A percentile compares a stretch with the other conserved stretches of the same genome.
These are phyloP conservation scores for Ceriops decandra DNA, from an alignment of 345 rosid genomes.

Conservation along the genomic window DNA sequence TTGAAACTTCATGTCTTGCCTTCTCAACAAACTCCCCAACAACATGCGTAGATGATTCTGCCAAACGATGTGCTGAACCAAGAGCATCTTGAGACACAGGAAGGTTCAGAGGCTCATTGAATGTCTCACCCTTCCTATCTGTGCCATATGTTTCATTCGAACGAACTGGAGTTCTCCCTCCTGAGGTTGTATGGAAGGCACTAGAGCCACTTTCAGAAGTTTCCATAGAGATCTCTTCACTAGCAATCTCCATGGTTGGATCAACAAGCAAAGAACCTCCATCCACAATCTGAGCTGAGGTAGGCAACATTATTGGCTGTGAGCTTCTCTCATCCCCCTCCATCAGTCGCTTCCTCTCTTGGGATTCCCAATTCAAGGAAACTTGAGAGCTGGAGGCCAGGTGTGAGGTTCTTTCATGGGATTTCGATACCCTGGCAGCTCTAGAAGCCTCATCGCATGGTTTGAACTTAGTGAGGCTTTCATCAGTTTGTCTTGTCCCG, in stretches of 20 bases:
- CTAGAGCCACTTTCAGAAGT: conserved; percentile 45
- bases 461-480: conserved; percentile 30
- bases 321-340: conserved; percentile 41
- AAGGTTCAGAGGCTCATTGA: conserved; percentile 30
- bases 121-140: conserved; percentile 28
- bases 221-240: conserved; percentile 36
- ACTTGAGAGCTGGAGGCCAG: conserved; percentile 39
- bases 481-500: conserved; percentile 32
- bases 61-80: conserved; percentile 58
- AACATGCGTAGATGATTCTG: conserved; percentile 51
- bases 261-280: conserved; percentile 32
- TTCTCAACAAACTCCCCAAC: conserved; percentile 68
- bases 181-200: conserved; percentile 28
- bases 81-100: conserved; percentile 50
- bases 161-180: conserved; percentile 28
- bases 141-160: conserved; percentile 23
- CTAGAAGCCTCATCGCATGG: conserved; percentile 26
- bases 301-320: conserved; percentile 45
- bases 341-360: conserved; percentile 31
- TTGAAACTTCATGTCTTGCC: conserved; percentile 49
- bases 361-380: conserved; percentile 35
- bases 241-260: conserved; percentile 24
- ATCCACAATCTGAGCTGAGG: conserved; percentile 48
- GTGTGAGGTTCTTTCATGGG: conserved; percentile 30
- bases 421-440: conserved; percentile 29